Percentiles rank a stretch among this genome's conserved stretches.
phyloP scores from a whole-genome alignment of 139 green algal species.

The Chlamydomonas sphaeroides region DNA sequence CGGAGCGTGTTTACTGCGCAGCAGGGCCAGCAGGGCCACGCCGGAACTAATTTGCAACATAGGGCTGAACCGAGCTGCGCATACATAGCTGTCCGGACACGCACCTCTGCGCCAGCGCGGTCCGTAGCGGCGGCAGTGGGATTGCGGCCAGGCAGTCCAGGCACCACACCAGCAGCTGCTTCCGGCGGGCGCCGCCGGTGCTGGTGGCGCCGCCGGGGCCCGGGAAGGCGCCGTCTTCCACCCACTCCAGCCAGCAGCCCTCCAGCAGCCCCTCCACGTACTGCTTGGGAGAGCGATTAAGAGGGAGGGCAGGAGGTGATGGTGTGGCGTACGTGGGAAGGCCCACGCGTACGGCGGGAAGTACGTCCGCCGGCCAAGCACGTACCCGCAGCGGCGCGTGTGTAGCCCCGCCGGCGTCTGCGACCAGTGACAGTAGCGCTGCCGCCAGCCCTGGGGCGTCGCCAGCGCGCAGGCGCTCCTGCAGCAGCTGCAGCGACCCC shows the following conservation, averaged over 20 bases:
- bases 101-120: background rate
- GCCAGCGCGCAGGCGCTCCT: background rate
- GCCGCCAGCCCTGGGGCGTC: constrained; percentile 1
- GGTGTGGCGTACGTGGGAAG: background rate
- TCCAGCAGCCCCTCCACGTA: constrained; percentile 25
- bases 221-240: background rate
- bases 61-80: too few species aligned
- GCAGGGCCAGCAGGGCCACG: too few species aligned
- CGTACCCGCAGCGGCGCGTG: background rate
- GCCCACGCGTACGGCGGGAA: background rate
- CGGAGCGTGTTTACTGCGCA: too few species aligned
- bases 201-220: background rate
- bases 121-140: background rate
- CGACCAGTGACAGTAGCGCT: background rate
- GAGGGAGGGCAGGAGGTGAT: background rate
- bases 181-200: background rate
- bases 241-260: background rate
- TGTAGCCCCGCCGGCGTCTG: background rate
- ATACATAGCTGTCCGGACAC: background rate
- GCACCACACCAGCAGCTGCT: constrained; percentile 12
- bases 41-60: too few species aligned
- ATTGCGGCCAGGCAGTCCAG: constrained; percentile 14
- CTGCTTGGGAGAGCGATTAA: background rate
- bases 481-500: background rate
- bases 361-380: background rate